These are phyloP conservation scores for Vaccinium macrocarpon DNA, from an alignment of 148 eudicot genomes.

Conservation along the genomic window DNA sequence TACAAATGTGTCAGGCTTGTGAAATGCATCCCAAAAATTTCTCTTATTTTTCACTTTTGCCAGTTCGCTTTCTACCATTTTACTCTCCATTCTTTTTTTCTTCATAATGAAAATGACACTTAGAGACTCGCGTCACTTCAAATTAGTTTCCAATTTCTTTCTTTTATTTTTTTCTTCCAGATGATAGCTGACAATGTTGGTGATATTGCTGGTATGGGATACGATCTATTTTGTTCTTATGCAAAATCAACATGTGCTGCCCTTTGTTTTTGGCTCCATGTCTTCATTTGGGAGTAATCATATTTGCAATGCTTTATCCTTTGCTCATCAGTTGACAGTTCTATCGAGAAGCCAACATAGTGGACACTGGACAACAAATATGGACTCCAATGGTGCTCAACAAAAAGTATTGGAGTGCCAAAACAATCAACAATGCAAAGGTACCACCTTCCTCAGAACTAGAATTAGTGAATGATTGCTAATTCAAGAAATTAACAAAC, in stretches of 20 bases:
- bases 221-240: slow-evolving; percentile 90
- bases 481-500: no score
- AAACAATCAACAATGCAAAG: no score
- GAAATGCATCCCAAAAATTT: background rate
- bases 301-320: slow-evolving; percentile 77
- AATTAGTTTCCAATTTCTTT: slow-evolving; percentile 3
- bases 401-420: no score
- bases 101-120: no score
- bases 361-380: no score
- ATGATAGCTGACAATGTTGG: slow-evolving; percentile 97
- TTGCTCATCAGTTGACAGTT: slow-evolving; percentile 47
- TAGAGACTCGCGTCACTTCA: no score
- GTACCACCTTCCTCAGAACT: no score
- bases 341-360: no score
- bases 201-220: slow-evolving; percentile 96
- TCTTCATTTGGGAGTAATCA: slow-evolving; percentile 81
- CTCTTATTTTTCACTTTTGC: no score
- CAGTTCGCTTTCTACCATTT: background rate
- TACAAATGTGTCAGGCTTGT: background rate
- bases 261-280: slow-evolving; percentile 78
- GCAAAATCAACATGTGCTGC: slow-evolving; percentile 96
- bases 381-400: no score
- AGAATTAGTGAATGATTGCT: no score
- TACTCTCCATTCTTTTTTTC: background rate
- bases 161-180: slow-evolving; percentile 24